Evolutionary conservation across 805 yeast genomes (phyloP), one percentile per base, ranked within the genome.

Genomic region (Candida cerambycidarum): DNA sequence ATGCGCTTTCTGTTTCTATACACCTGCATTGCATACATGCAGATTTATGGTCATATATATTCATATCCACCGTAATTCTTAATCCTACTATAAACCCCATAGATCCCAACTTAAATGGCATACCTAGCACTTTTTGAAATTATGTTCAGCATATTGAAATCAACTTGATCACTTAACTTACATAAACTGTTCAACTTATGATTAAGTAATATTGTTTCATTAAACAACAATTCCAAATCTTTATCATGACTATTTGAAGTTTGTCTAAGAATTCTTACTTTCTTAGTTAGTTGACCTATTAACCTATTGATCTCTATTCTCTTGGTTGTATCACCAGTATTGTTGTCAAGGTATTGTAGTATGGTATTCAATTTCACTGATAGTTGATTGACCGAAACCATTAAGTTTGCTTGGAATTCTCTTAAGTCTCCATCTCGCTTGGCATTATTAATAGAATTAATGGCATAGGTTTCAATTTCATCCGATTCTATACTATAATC

Each of bases 391-490:
- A 58, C 35, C 0, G 59, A 43, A 4, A 14, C 29, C 7, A 40
- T 18, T 4, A 53, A 16, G 5, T 23, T 35, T 7, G 25, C 5
- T 14, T 40, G 39, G 23, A 8, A 23, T 2, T 39, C 38, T n/a
- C 28, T 39, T 11, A 36, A n/a, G 13, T 38, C 30, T 11, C 52
- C 50, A 31, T 65, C 65, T n/a, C 55, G 40, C 30, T 51, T 54
- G 42, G 63, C 52, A 32, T 63, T 59, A 12, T 46, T 51, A 8
- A 66, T 50, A 4, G 73, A 65, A 5, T 57, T 52, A 1, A 69
- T 53, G 1, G 72, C 62, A 6, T 62, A 60, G 17, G 48, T 52
- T 40, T 69, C 74, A 3, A 63, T 52, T 24, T 62, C 66, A 23
- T 56, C 60, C 1, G 66, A 53, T 2, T 45, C 46, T 7, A 66